These are phyloP conservation scores for Viola odorata DNA, from an alignment of 345 rosid genomes.

Conservation along the genomic window DNA sequence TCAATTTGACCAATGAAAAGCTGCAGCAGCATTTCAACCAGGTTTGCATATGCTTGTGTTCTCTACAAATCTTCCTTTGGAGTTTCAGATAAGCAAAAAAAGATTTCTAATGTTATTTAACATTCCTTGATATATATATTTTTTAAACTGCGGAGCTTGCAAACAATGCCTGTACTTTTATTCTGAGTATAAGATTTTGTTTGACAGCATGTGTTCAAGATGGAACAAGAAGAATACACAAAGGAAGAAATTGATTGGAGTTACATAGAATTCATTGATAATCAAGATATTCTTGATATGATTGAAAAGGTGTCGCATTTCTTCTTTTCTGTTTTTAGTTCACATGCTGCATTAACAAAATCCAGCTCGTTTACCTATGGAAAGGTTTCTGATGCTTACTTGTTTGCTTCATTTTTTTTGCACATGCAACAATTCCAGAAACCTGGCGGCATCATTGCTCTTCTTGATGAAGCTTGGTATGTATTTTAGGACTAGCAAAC, in stretches of 20 bases:
- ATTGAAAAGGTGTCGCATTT: conserved; percentile 70
- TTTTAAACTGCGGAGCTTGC: too few relatives aligned
- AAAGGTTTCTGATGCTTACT: too few relatives aligned
- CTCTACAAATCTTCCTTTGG: conserved; percentile 10
- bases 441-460: conserved; percentile 99
- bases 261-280: conserved; percentile 93
- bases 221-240: conserved; percentile 98
- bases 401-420: too few relatives aligned
- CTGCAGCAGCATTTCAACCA: conserved; percentile 99
- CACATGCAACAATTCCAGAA: conserved; percentile 43
- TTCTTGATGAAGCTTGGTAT: conserved; percentile 99
- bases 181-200: not conserved
- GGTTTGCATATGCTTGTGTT: conserved; percentile 33
- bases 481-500: conserved; percentile 15
- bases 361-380: too few relatives aligned
- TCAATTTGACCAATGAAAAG: conserved; percentile 98
- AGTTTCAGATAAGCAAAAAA: not conserved
- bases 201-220: conserved; percentile 93
- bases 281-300: conserved; percentile 89
- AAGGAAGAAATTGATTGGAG: conserved; percentile 99
- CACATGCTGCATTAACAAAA: not conserved
- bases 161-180: too few relatives aligned
- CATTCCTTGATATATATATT: too few relatives aligned
- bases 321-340: conserved; percentile 1
- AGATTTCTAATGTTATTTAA: too few relatives aligned